Percentiles rank a stretch among this genome's conserved stretches.
Evolutionary conservation across 306 rosid species (phyloP).

Genomic region (Cucurbita argyrosperma): DNA sequence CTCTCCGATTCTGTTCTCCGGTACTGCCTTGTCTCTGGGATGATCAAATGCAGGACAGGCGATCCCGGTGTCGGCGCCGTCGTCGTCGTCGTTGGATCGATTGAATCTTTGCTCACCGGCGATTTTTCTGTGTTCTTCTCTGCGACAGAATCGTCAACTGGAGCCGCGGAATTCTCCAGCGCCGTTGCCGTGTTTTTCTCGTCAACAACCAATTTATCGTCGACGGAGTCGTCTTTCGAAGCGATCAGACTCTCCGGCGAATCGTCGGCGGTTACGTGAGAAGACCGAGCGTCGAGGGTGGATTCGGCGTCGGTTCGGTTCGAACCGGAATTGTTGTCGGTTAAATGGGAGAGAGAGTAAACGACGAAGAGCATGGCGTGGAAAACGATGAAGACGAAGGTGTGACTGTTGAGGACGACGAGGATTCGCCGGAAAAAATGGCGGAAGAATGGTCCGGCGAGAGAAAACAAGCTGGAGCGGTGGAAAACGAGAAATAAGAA

Average conservation of each 20-base stretch:
- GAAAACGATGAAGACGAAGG: slow-evolving; percentile 31
- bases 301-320: slow-evolving; percentile 11
- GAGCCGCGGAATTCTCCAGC: not conserved
- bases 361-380: slow-evolving; percentile 30
- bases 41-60: not conserved
- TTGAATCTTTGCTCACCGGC: not conserved
- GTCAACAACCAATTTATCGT: not conserved
- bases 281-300: not conserved
- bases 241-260: not conserved
- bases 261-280: not conserved
- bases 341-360: slow-evolving; percentile 23
- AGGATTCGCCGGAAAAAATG: not conserved
- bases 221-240: not conserved
- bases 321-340: not conserved
- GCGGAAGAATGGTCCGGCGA: not conserved
- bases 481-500: slow-evolving; percentile 16
- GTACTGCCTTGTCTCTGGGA: slow-evolving; percentile 13
- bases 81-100: not conserved
- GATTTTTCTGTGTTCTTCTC: slow-evolving; percentile 9
- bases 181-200: slow-evolving; percentile 6
- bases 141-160: not conserved
- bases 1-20: slow-evolving; percentile 43
- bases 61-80: not conserved
- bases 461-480: slow-evolving; percentile 18
- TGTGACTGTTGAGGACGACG: slow-evolving; percentile 17